A percentile compares a stretch with the other conserved stretches of the same genome.
These are phyloP conservation scores for Coemansia sp. DNA, from an alignment of 192 early-diverging fungal genomes.

Conservation along the genomic window DNA sequence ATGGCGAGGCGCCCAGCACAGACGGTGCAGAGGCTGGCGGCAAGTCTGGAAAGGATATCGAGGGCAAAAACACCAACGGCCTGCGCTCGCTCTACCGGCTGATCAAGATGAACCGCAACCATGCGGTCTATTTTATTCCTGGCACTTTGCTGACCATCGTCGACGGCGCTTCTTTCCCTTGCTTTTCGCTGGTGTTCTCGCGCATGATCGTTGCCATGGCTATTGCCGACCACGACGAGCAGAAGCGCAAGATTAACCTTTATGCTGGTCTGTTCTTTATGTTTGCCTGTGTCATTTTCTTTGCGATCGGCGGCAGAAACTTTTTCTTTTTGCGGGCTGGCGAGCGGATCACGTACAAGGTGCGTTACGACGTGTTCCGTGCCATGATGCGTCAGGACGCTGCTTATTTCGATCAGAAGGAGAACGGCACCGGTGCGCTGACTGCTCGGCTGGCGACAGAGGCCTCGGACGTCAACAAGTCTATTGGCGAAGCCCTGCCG, in stretches of 20 bases:
- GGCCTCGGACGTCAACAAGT: slow-evolving; percentile 65
- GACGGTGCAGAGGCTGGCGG: too few species aligned
- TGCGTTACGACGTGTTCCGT: slow-evolving; percentile 68
- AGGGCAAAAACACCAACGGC: slow-evolving; percentile 19
- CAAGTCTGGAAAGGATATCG: background rate
- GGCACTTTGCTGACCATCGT: slow-evolving; percentile 65
- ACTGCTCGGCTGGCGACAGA: slow-evolving; percentile 83
- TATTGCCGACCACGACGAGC: slow-evolving; percentile 23
- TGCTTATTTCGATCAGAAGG: slow-evolving; percentile 81
- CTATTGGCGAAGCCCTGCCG: slow-evolving; percentile 47
- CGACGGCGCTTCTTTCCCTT: slow-evolving; percentile 75
- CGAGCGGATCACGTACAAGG: slow-evolving; percentile 69
- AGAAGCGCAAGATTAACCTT: slow-evolving; percentile 48
- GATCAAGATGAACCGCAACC: slow-evolving; percentile 45
- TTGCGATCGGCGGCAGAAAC: slow-evolving; percentile 58
- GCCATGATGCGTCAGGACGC: slow-evolving; percentile 86
- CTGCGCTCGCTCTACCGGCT: slow-evolving; percentile 30
- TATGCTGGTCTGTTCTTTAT: slow-evolving; percentile 64
- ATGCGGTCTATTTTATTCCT: slow-evolving; percentile 49
- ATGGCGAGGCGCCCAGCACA: background rate
- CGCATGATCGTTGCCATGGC: slow-evolving; percentile 42
- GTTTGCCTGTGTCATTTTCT: slow-evolving; percentile 64
- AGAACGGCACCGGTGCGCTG: slow-evolving; percentile 76
- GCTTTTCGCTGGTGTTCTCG: slow-evolving; percentile 74
- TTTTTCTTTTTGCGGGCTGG: slow-evolving; percentile 66